A percentile compares a stretch with the other conserved stretches of the same genome.
Conservation (phyloP, 2,329 filamentous ascomycete species). For the Colletotrichum sp. region DNA sequence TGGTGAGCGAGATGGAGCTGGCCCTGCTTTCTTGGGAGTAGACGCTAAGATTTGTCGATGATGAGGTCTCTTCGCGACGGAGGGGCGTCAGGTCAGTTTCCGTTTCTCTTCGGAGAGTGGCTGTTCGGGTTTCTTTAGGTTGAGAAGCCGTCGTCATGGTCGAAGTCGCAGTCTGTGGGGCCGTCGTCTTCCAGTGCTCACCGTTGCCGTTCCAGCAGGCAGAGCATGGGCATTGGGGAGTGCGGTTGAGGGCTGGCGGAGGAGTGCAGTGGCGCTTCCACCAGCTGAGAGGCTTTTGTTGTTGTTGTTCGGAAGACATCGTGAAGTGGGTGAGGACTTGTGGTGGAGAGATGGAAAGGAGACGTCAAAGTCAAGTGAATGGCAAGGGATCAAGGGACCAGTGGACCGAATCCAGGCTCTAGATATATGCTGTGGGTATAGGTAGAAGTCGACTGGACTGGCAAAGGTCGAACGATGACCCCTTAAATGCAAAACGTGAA, state of each 20-base stretch:
- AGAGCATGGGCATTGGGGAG: constrained; percentile 40
- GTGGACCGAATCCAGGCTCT: not conserved
- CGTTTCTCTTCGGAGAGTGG: constrained; percentile 1
- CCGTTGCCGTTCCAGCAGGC: constrained; percentile 31
- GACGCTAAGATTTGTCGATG: constrained; percentile 4
- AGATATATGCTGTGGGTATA: not conserved
- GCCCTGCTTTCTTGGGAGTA: constrained; percentile 6
- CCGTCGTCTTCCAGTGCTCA: constrained; percentile 19
- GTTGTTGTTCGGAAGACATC: constrained; percentile 16
- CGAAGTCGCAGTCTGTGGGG: not conserved
- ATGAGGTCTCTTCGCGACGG: constrained; percentile 7
- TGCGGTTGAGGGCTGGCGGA: constrained; percentile 39
- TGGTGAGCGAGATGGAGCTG: constrained; percentile 5
- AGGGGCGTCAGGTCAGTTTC: constrained; percentile 14
- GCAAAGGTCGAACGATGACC: not conserved
- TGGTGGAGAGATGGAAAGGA: not conserved
- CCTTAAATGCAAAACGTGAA: not conserved
- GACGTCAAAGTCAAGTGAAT: not conserved
- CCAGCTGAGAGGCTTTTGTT: constrained; percentile 36
- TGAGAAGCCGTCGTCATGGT: not conserved
- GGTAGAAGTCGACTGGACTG: constrained; percentile 13
- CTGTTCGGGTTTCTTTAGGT: not conserved
- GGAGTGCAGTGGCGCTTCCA: constrained; percentile 46
- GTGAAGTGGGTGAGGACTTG: not conserved
- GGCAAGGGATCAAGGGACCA: not conserved